A percentile compares a stretch with the other conserved stretches of the same genome.
These are phyloP conservation scores for Pestalotiopsis sp. DNA, from an alignment of 2,329 filamentous ascomycete species.

Conservation along the genomic window DNA sequence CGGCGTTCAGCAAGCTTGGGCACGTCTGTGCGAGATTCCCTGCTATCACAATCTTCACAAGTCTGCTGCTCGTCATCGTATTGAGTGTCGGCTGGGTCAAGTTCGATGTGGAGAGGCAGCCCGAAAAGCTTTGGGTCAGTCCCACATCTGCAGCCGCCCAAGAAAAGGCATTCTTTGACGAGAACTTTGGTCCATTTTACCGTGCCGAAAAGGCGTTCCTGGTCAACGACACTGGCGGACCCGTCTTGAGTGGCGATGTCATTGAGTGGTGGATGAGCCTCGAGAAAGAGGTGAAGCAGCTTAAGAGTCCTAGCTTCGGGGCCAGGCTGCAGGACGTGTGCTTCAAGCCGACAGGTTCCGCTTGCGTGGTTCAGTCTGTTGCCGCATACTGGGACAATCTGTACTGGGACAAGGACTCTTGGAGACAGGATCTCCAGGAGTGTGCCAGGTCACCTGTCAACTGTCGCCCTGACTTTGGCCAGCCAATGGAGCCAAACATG, in stretches of 20 bases:
- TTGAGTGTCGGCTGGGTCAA: slow-evolving; percentile 86
- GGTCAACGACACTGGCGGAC: slow-evolving; percentile 80
- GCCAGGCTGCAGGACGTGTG: slow-evolving; percentile 82
- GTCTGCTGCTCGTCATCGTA: slow-evolving; percentile 73
- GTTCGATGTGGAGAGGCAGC: slow-evolving; percentile 88
- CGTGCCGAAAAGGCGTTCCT: slow-evolving; percentile 91
- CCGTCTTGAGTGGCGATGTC: slow-evolving; percentile 86
- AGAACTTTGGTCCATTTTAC: slow-evolving; percentile 93
- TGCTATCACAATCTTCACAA: slow-evolving; percentile 75
- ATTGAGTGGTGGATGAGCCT: slow-evolving; percentile 93
- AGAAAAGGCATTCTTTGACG: slow-evolving; percentile 93
- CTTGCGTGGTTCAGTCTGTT: slow-evolving; percentile 92
- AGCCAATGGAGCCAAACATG: slow-evolving; percentile 83
- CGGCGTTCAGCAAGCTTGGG: slow-evolving; percentile 78
- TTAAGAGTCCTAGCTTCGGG: slow-evolving; percentile 70
- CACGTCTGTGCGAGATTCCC: slow-evolving; percentile 82
- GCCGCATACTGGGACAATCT: slow-evolving; percentile 82
- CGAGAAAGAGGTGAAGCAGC: slow-evolving; percentile 72
- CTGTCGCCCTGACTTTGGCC: slow-evolving; percentile 86
- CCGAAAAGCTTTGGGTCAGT: slow-evolving; percentile 94
- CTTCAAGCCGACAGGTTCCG: slow-evolving; percentile 87
- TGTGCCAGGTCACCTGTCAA: slow-evolving; percentile 81
- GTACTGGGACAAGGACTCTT: slow-evolving; percentile 64
- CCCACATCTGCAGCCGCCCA: slow-evolving; percentile 86
- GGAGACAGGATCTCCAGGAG: slow-evolving; percentile 70